These are phyloP conservation scores for Carex littledalei DNA, from an alignment of 176 grass and related monocot species.

Conservation along the genomic window DNA sequence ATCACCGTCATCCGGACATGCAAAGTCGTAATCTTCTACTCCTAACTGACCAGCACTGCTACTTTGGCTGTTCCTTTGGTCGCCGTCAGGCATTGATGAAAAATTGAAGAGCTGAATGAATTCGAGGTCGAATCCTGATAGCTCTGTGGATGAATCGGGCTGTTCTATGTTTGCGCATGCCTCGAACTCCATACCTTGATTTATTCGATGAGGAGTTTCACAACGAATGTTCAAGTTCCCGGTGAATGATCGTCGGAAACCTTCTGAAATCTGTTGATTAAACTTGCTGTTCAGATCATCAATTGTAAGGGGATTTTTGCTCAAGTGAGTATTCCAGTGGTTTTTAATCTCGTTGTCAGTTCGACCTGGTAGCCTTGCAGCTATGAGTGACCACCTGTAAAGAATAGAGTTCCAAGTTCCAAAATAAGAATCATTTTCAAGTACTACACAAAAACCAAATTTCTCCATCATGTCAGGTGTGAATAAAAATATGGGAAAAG, in stretches of 20 bases:
- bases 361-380: conserved; percentile 35
- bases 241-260: background rate
- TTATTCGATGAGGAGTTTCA: background rate
- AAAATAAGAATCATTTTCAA: background rate
- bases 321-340: conserved; percentile 55
- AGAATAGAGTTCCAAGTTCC: too few species aligned
- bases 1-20: background rate
- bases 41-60: conserved; percentile 13
- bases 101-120: conserved; percentile 23
- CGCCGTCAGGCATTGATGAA: background rate
- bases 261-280: background rate
- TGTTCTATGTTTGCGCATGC: background rate
- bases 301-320: conserved; percentile 35
- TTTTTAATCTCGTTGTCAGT: conserved; percentile 50
- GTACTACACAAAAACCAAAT: too few species aligned
- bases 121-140: conserved; percentile 13
- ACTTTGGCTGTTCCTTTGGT: conserved; percentile 11
- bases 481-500: background rate
- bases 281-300: conserved; percentile 33
- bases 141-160: background rate
- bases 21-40: conserved; percentile 26
- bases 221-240: background rate
- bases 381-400: conserved; percentile 37
- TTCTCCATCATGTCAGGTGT: background rate
- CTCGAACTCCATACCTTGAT: background rate